Evolutionary conservation across 345 rosid species (phyloP), one percentile per base, ranked within the genome.

Genomic region (Brassica carinata): DNA sequence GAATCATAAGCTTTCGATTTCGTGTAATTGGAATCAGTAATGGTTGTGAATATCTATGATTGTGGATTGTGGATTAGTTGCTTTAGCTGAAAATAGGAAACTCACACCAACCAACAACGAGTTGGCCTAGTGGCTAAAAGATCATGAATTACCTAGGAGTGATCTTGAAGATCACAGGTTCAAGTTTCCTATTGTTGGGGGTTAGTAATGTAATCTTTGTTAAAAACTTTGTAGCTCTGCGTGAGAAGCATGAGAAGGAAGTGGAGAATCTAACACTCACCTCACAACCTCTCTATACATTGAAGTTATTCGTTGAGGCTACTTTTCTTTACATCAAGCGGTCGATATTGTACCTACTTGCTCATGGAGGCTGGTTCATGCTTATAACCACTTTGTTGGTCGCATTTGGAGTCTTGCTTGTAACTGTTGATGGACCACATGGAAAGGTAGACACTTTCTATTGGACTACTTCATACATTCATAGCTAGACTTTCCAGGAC

Each of bases 401-500:
- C 1, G 75, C 4, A 62, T 80, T 31, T 11, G 83, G 83, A 33
- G 79, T 72, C 83, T 78, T 92, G 67, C 92, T 94, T 69, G 84
- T 88, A 61, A 88, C 94, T 23, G 72, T 90, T 64, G 99, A 94
- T 73, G 97, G 92, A 18, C 93, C 94, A 84, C 94, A 89, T 86
- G 98, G 89, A 77, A 92, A 92, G 97, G 98, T 94, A 86, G 15
- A 30, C 10, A 45, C 26, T 10, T 27, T 71, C 15, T 10, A 27
- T 64, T n/a, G 26, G 14, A 4, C n/a, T 61, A 26, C 73, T 64
- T 64, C 18, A 13, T 53, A 80, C 1, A 45, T 19, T 29, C 31
- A 29, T 29, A 29, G 4, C 31, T 51, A 48, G 15, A 6, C 36
- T 63, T 19, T 48, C 8, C 1, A 7, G 10, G 67, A 74, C 1